A percentile compares a stretch with the other conserved stretches of the same genome.
Evolutionary conservation across 1,284 basidiomycete species (phyloP).

Genomic region (Marasmius fiardii): DNA sequence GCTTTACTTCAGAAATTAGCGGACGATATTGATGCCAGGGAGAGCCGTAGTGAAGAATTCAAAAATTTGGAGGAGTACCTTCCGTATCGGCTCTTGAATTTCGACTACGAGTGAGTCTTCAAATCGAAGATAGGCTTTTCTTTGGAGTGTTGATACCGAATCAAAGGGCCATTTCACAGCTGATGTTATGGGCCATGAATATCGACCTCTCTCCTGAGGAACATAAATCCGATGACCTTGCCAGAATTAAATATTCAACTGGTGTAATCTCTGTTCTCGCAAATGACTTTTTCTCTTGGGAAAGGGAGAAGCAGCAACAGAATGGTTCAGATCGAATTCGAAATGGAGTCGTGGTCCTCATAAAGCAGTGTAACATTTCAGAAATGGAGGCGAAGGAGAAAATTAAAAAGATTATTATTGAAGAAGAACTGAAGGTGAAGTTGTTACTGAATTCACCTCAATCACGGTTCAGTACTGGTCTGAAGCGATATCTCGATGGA

Average conservation of each 20-base stretch:
- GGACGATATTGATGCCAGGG: slow-evolving; percentile 16
- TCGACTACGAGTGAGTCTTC: slow-evolving; percentile 18
- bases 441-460: too few species aligned
- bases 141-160: not conserved
- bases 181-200: slow-evolving; percentile 19
- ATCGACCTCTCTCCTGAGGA: slow-evolving; percentile 15
- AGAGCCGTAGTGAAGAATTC: slow-evolving; percentile 16
- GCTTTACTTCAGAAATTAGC: slow-evolving; percentile 15
- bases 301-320: slow-evolving; percentile 17
- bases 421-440: slow-evolving; percentile 18
- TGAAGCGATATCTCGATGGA: slow-evolving; percentile 15
- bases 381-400: slow-evolving; percentile 13
- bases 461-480: slow-evolving; percentile 13
- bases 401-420: slow-evolving; percentile 19
- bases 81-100: slow-evolving; percentile 20
- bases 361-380: slow-evolving; percentile 16
- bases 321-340: slow-evolving; percentile 16
- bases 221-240: slow-evolving; percentile 3
- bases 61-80: slow-evolving; percentile 19
- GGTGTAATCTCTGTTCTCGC: slow-evolving; percentile 18
- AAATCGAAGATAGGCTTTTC: slow-evolving; percentile 1
- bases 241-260: slow-evolving; percentile 16
- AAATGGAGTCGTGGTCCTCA: slow-evolving; percentile 18
- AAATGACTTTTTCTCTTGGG: slow-evolving; percentile 24
- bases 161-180: slow-evolving; percentile 8